Base-by-base conservation (phyloP, 768 basidiomycete genomes). In the Asterophora lycoperdoides region DNA sequence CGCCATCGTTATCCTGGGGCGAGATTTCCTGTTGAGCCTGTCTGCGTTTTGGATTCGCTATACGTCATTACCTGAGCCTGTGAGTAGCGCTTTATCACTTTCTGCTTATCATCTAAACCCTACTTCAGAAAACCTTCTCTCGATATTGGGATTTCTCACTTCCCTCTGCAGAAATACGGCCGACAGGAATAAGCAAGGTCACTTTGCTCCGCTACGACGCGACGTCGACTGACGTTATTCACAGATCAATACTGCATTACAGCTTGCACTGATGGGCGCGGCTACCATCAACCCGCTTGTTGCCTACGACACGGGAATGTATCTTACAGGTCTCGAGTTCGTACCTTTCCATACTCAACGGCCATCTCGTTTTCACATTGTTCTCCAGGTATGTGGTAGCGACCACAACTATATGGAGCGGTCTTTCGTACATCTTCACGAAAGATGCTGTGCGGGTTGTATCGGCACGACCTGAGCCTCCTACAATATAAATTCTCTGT, bases 121-220 rank as follows among this genome's bases (percentile, higher is more conserved):
- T 3, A 4, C 17, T n/a, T 15, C 64, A 94, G 89, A 90, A 91
- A 91, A 96, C 93, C 0, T 86, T 92, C 61, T 64, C 71, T 19
- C 81, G 96, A 29, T 99, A 98, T 68, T 99, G 94, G 90, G 90
- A 97, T 63, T 91, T 96, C 54, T 89, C 89, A 8, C 82, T 96
- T 43, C 93, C 96, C 1, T 95, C 93, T 1, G 95, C 93, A 1
- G 94, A 96, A 67, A 93, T 98, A 10, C 81, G 81, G 26, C 95
- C 95, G 0, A 98, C 96, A 9, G 68, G 67, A n/a, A 93, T 99
- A 43, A 95, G 92, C 74, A 98, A 95, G 75, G 90, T 87, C 50
- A 44, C 5, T 52, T 9, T 17, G 11, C 10, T 15, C 4, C 51
- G n/a, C 47, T 15, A 10, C 8, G 32, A 37, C 17, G 8, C 20